Percentiles rank a stretch among this genome's conserved stretches.
phyloP scores from a whole-genome alignment of 495 filamentous ascomycete species.

The Amphirosellinia nigrospora region DNA sequence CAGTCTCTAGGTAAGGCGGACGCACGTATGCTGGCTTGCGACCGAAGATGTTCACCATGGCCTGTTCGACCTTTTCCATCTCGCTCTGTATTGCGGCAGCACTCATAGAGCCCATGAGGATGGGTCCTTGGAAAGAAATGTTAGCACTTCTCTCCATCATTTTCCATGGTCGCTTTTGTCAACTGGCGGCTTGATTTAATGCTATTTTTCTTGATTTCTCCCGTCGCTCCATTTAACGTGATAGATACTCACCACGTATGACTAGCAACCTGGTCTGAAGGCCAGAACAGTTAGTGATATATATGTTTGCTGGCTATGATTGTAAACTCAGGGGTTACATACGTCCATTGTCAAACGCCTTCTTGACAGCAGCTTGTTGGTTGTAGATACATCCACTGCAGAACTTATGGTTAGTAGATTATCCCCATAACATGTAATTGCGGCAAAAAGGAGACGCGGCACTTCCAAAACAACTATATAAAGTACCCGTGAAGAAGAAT shows the following conservation, averaged over 20 bases:
- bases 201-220: neutral
- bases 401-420: neutral
- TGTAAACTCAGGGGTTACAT: neutral
- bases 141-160: slow-evolving; percentile 22
- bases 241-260: slow-evolving; percentile 52
- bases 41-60: slow-evolving; percentile 59
- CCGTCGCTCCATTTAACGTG: neutral
- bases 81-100: slow-evolving; percentile 49
- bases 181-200: neutral
- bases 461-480: slow-evolving; percentile 39
- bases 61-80: slow-evolving; percentile 58
- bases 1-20: slow-evolving; percentile 57
- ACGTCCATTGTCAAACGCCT: slow-evolving; percentile 52
- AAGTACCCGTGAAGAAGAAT: slow-evolving; percentile 62
- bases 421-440: neutral
- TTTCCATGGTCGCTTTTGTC: neutral
- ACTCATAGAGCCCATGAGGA: slow-evolving; percentile 49
- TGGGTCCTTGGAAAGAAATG: slow-evolving; percentile 45
- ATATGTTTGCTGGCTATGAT: neutral
- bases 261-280: slow-evolving; percentile 53
- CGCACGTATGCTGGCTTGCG: slow-evolving; percentile 61
- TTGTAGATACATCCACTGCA: slow-evolving; percentile 58
- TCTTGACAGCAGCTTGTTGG: slow-evolving; percentile 53
- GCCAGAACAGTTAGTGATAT: neutral
- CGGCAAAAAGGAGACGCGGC: no score